phyloP scores from a whole-genome alignment of 768 basidiomycete species.

The Galerina marginata region DNA sequence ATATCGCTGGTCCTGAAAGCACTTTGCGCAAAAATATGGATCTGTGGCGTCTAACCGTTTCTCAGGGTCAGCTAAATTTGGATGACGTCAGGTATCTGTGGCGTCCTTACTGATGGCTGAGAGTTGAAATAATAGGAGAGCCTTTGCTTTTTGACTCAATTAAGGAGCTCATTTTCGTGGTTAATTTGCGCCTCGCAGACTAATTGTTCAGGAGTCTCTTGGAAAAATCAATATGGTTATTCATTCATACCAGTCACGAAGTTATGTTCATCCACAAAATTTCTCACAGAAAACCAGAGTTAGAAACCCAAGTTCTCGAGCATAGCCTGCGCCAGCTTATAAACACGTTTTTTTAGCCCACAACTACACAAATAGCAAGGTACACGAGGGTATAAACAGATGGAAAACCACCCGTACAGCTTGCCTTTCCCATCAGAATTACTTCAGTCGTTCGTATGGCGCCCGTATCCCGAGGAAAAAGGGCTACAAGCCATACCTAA shows the following conservation, averaged over 20 bases:
- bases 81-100: constrained; percentile 1
- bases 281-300: too few relatives aligned
- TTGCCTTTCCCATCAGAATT: neutral
- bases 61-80: neutral
- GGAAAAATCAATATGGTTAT: too few relatives aligned
- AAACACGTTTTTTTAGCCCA: too few relatives aligned
- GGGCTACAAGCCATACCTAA: neutral
- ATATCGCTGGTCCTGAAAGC: neutral
- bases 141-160: neutral
- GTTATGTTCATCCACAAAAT: too few relatives aligned
- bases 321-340: too few relatives aligned
- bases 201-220: too few relatives aligned
- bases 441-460: neutral
- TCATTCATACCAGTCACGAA: too few relatives aligned
- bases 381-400: too few relatives aligned
- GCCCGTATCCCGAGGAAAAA: neutral
- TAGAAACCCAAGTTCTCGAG: too few relatives aligned
- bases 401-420: too few relatives aligned
- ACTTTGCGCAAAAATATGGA: neutral
- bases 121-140: neutral
- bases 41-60: neutral
- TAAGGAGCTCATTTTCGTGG: too few relatives aligned
- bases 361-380: too few relatives aligned
- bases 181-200: neutral
- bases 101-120: neutral